Conservation (phyloP, 371 early-diverging fungal species). For the Apophysomyces ossiformis region DNA sequence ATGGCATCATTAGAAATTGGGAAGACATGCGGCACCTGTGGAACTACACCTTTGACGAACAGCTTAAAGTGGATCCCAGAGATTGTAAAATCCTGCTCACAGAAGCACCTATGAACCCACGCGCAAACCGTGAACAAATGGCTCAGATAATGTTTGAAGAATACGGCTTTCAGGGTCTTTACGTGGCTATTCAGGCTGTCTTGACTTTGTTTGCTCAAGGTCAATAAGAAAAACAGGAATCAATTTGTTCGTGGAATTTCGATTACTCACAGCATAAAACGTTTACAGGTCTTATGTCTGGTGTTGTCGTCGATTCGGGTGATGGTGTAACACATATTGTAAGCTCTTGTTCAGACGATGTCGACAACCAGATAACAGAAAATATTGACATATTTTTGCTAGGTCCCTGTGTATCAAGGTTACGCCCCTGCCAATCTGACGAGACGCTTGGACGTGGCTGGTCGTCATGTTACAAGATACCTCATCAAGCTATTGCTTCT, state of each 20-base stretch:
- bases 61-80: conserved; percentile 84
- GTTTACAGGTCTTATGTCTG: conserved; percentile 84
- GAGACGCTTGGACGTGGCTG: conserved; percentile 94
- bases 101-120: conserved; percentile 97
- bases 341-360: conserved; percentile 16
- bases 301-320: conserved; percentile 97
- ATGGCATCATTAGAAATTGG: conserved; percentile 98
- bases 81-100: conserved; percentile 94
- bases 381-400: neutral
- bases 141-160: conserved; percentile 95
- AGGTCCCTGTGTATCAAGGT: conserved; percentile 94
- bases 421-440: conserved; percentile 92
- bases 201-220: conserved; percentile 97
- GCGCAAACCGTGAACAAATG: conserved; percentile 91
- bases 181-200: conserved; percentile 97
- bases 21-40: conserved; percentile 98
- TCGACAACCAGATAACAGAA: neutral
- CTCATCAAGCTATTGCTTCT: conserved; percentile 92
- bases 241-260: neutral
- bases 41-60: conserved; percentile 96
- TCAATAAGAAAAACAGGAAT: conserved; percentile 29
- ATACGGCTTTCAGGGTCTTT: conserved; percentile 92
- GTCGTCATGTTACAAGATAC: conserved; percentile 95
- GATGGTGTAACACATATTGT: conserved; percentile 98
- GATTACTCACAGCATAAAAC: too few species aligned